Evolutionary conservation across 148 eudicot species (phyloP).

Genomic region (Fagopyrum tataricum): DNA sequence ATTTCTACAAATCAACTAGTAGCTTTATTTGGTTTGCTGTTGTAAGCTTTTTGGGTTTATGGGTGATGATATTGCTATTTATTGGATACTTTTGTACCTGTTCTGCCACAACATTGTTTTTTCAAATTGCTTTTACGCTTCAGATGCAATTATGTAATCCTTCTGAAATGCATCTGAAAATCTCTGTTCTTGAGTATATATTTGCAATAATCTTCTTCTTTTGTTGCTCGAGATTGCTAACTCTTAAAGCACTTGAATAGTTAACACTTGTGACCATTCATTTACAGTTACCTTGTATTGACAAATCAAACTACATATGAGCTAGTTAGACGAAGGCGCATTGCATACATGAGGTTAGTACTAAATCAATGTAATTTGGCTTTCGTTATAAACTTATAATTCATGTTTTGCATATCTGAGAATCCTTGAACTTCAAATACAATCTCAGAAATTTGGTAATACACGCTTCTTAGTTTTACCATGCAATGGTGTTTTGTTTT

Average conservation of each 20-base stretch:
- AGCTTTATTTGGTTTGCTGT: not conserved
- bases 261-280: not conserved
- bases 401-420: not conserved
- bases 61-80: not conserved
- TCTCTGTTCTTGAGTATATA: not conserved
- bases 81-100: not conserved
- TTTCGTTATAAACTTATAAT: not conserved
- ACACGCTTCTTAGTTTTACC: not conserved
- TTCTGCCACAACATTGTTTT: not conserved
- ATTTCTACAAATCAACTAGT: too few relatives aligned
- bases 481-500: not conserved
- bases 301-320: constrained; percentile 11
- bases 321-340: constrained; percentile 14
- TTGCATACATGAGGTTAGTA: constrained; percentile 13
- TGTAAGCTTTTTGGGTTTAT: not conserved
- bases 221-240: too few relatives aligned
- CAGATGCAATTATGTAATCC: not conserved
- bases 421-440: too few relatives aligned
- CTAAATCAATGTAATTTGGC: not conserved
- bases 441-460: too few relatives aligned
- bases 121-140: not conserved
- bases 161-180: not conserved
- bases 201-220: not conserved
- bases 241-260: not conserved
- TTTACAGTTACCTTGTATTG: constrained; percentile 7